These are phyloP conservation scores for Nicotiana obtusifolia DNA, from an alignment of 257 asterid species.

Conservation along the genomic window DNA sequence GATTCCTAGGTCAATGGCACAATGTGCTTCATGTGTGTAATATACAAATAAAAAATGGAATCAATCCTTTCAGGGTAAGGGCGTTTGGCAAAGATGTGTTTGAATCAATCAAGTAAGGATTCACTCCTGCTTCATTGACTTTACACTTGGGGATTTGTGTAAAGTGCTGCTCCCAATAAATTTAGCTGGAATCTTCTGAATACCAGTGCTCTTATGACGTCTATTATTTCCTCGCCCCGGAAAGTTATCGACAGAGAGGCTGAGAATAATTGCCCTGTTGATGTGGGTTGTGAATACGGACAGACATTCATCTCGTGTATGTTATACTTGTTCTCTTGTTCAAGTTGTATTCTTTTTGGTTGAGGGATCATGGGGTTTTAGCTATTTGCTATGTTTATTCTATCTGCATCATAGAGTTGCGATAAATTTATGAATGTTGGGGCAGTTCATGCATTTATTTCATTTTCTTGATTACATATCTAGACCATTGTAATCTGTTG, in stretches of 20 bases:
- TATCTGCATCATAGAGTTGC: background rate
- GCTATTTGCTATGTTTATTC: background rate
- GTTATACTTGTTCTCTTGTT: background rate
- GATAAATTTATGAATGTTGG: background rate
- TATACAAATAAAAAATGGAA: background rate
- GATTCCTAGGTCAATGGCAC: background rate
- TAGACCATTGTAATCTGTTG: background rate
- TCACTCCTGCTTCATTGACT: background rate
- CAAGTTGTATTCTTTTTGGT: constrained; percentile 1
- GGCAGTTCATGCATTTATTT: background rate
- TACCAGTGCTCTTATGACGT: background rate
- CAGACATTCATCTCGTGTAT: no score
- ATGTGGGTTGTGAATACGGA: background rate
- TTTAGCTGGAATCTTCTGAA: background rate
- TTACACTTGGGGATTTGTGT: background rate
- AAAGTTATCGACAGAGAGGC: background rate
- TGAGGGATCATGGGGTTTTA: background rate
- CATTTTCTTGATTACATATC: background rate
- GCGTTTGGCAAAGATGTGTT: background rate
- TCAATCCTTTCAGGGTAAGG: background rate
- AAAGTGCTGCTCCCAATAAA: background rate
- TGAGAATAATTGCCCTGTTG: background rate
- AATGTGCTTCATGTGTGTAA: background rate
- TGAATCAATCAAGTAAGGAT: background rate
- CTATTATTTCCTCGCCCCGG: background rate